Evolutionary conservation across 768 basidiomycete genomes (phyloP).

Genomic region (Tricholoma matsutake): DNA sequence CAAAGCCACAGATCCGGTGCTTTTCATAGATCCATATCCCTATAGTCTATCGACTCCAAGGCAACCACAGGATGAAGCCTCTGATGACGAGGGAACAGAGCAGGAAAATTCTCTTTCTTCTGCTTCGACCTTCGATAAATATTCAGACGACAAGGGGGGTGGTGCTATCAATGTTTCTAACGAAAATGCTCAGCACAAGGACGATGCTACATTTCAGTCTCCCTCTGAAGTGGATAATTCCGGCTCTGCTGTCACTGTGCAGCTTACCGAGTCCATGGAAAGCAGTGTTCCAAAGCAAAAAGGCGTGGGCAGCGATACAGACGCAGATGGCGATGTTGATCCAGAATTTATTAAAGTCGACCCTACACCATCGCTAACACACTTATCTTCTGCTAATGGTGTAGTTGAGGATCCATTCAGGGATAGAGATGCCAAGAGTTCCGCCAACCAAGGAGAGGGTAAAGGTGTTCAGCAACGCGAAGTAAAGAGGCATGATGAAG

Average conservation of each 20-base stretch:
- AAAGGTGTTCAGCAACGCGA: background rate
- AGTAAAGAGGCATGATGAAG: background rate
- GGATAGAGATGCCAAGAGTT: background rate
- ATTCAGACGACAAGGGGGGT: slow-evolving; percentile 13
- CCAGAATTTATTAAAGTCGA: slow-evolving; percentile 26
- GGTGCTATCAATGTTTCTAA: background rate
- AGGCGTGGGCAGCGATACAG: slow-evolving; percentile 22
- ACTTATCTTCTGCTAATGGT: background rate
- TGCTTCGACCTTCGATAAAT: slow-evolving; percentile 24
- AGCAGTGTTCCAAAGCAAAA: background rate
- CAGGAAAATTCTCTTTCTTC: slow-evolving; percentile 30
- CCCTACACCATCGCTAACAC: background rate
- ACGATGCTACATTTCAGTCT: background rate
- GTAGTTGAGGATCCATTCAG: background rate
- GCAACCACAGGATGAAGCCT: slow-evolving; percentile 5
- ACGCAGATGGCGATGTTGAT: slow-evolving; percentile 36
- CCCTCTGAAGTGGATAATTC: background rate
- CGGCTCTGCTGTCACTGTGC: background rate
- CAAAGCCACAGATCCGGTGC: slow-evolving; percentile 28
- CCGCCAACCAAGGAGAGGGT: background rate
- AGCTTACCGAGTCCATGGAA: background rate
- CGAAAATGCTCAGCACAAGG: background rate
- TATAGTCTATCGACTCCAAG: slow-evolving; percentile 45
- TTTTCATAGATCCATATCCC: slow-evolving; percentile 43
- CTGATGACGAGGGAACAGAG: slow-evolving; percentile 24